Conservation (phyloP, 1,139 yeast species). For the Geotrichum candidum region DNA sequence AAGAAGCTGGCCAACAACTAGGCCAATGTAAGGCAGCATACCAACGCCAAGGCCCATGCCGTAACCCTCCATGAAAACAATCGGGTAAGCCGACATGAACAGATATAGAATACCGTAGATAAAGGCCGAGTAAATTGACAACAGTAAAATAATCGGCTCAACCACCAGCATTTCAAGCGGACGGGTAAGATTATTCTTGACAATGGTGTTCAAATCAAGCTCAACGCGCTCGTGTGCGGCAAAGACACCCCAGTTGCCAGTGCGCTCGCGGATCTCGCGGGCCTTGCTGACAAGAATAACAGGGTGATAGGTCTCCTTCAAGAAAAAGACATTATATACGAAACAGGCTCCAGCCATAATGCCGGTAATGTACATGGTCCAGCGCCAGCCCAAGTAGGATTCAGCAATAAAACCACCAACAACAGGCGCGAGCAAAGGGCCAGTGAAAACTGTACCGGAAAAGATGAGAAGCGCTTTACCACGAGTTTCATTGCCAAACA, state of each 20-base stretch:
- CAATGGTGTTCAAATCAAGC: conserved; percentile 46
- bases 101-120: conserved; percentile 80
- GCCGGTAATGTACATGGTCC: conserved; percentile 53
- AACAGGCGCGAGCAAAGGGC: conserved; percentile 71
- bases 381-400: conserved; percentile 49
- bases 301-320: conserved; percentile 46
- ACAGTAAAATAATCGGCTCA: conserved; percentile 67
- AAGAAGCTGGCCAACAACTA: conserved; percentile 46
- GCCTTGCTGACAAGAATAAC: conserved; percentile 44
- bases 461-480: conserved; percentile 68
- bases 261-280: conserved; percentile 43
- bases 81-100: conserved; percentile 72
- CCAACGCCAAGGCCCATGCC: conserved; percentile 52
- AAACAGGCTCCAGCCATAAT: conserved; percentile 42
- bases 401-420: conserved; percentile 35
- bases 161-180: conserved; percentile 61
- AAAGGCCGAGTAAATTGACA: conserved; percentile 73
- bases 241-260: conserved; percentile 68
- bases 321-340: conserved; percentile 33
- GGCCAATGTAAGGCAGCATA: conserved; percentile 37
- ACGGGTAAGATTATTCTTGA: conserved; percentile 61
- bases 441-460: conserved; percentile 61
- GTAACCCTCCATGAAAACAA: conserved; percentile 59
- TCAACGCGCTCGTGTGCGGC: conserved; percentile 76
- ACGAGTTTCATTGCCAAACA: conserved; percentile 54